Base-by-base conservation (phyloP, 768 basidiomycete genomes). In the Hypholoma fasciculare region DNA sequence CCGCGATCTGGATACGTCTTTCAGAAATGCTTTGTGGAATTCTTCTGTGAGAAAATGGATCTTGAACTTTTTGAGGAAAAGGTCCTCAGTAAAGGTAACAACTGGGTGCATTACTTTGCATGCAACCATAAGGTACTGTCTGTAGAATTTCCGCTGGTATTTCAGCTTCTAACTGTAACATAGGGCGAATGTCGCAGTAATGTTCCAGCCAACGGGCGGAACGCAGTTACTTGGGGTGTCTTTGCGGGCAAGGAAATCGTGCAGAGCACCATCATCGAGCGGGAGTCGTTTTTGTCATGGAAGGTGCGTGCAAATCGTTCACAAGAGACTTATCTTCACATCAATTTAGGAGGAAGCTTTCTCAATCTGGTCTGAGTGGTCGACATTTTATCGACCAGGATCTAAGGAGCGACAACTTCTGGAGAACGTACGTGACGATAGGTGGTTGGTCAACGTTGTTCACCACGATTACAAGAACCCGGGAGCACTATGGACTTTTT, bases 181-280 rank as follows among this genome's bases (percentile, higher is more conserved):
- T 48, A 94, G 90, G 95, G 92, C 26, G 89, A 93, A 49, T 86
- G 81, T 59, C 76, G 79, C 62, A 94, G 86, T 12, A 98, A 97
- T 69, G 84, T 96, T 20, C 78, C 83, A 1, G 85, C 88, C 47
- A 86, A 83, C 36, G 89, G 85, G 13, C 84, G 92, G 56, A 98
- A 98, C 71, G 96, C 95, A 0, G 97, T 99, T 7, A 99, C 97
- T 1, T 99, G 97, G 97, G 97, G 96, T 56, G 89, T 98, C 6
- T 99, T 99, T 71, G 93, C 95, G 0, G 97, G 94, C 0, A 92
- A 97, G 69, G 97, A 99, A 72, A 89, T 99, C 47, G 84, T 89
- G 1, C 96, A 98, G 67, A 92, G 96, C 5, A 99, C 97, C 0
- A 94, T 98, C 63, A 98, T 99, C 37, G 97, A 98, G 68, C 85